Evolutionary conservation across 208 protist species (phyloP), one percentile per base, ranked within the genome.

Genomic region (Trichomonas tenax): DNA sequence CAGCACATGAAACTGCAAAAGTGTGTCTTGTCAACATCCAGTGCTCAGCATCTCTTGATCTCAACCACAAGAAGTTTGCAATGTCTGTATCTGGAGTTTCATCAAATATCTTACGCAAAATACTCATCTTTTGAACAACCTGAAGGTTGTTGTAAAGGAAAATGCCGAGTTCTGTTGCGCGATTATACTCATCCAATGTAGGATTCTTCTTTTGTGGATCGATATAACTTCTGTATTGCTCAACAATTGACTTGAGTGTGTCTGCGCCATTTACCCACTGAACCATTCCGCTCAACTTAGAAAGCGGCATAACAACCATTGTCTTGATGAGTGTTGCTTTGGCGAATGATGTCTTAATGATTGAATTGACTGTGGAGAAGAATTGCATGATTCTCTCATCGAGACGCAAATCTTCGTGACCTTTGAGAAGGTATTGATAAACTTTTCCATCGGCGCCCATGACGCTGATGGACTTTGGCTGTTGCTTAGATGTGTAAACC

Each of bases 331-430:
- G 0, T 38, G 41, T 51, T 9, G 14, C 8, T 17, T 93, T 93
- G 45, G 38, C 4, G n/a, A 93, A 93, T 11, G 44, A 93, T 17
- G 86, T 44, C 38, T 93, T 44, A 9, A 93, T 48, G 23, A 93
- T 36, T 34, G 44, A 58, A 93, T 93, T 93, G 38, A 93, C 36
- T 26, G 34, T 51, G 8, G 40, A 34, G 46, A 96, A 96, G 36
- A 96, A 96, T 26, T 96, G 93, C 93, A 96, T 96, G 63, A 96
- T 81, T 48, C 93, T 21, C 72, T 96, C 93, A 82, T 96, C 93
- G 1, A 96, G 40, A 46, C 51, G 3, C 14, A 96, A 82, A 21
- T 96, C 93, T 81, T 96, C 93, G 41, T 81, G 93, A 8, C 49
- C 46, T 96, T 96, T 96, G 26, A 96, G 40, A 36, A 96, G 41